These are phyloP conservation scores for Sesbania bispinosa DNA, from an alignment of 306 rosid species.

Conservation along the genomic window DNA sequence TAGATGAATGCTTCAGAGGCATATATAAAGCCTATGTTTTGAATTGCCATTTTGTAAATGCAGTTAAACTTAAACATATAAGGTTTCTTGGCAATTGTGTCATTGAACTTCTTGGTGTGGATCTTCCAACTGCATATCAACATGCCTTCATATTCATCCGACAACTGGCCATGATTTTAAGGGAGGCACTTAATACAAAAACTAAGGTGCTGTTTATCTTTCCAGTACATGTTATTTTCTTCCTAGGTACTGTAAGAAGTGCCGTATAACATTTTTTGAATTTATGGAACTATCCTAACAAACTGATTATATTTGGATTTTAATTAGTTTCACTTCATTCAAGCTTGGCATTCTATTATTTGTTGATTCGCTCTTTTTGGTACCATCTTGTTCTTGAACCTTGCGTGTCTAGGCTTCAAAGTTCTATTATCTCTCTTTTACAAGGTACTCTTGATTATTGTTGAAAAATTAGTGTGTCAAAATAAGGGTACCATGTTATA, in stretches of 20 bases:
- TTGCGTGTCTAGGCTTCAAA: conserved; percentile 19
- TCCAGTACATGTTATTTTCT: conserved; percentile 3
- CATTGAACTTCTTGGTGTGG: conserved; percentile 72
- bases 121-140: conserved; percentile 82
- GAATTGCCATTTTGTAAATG: conserved; percentile 90
- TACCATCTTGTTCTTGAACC: conserved; percentile 5
- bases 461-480: not conserved
- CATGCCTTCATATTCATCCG: conserved; percentile 89
- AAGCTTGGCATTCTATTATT: not conserved
- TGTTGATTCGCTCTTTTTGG: not conserved
- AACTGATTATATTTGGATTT: conserved; percentile 17
- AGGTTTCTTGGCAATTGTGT: conserved; percentile 80
- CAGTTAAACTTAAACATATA: conserved; percentile 73
- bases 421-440: not conserved
- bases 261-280: not conserved
- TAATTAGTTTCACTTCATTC: not conserved
- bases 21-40: conserved; percentile 90
- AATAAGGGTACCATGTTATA: not conserved
- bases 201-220: conserved; percentile 65
- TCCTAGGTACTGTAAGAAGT: not conserved
- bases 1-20: conserved; percentile 87
- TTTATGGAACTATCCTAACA: not conserved
- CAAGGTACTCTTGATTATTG: not conserved
- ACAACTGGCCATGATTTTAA: conserved; percentile 84
- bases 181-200: conserved; percentile 82